phyloP scores from a whole-genome alignment of 192 early-diverging fungal species.

The Gryganskiella cystojenkinii region DNA sequence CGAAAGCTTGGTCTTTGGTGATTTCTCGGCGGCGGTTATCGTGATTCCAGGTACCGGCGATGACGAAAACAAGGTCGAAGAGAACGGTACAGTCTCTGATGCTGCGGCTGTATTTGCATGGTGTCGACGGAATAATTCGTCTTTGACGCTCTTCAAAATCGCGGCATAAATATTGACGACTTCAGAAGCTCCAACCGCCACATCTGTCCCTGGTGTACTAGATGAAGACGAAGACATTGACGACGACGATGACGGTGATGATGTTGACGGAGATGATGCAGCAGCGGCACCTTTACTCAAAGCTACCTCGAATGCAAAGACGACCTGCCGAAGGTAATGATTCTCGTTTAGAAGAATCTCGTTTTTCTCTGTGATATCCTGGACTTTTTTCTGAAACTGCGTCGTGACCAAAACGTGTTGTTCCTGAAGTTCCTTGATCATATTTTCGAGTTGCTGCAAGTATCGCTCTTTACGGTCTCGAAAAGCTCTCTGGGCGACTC shows the following conservation, averaged over 20 bases:
- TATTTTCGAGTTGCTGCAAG: constrained; percentile 76
- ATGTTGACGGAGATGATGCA: too few relatives aligned
- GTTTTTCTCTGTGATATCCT: constrained; percentile 23
- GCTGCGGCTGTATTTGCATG: constrained; percentile 13
- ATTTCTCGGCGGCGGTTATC: too few relatives aligned
- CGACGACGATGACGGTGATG: too few relatives aligned
- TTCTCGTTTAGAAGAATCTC: constrained; percentile 50
- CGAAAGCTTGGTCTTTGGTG: too few relatives aligned
- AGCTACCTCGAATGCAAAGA: constrained; percentile 54
- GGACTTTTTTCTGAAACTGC: constrained; percentile 44
- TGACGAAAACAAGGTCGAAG: too few relatives aligned
- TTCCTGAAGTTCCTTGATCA: constrained; percentile 72
- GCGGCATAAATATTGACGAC: background rate
- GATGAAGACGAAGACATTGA: too few relatives aligned
- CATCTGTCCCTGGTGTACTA: too few relatives aligned
- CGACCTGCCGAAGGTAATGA: constrained; percentile 56
- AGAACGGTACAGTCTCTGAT: too few relatives aligned
- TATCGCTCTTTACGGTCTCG: constrained; percentile 87
- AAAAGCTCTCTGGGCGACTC: constrained; percentile 89
- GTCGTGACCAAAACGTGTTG: constrained; percentile 55
- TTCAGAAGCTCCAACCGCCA: too few relatives aligned
- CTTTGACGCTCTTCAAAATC: constrained; percentile 34
- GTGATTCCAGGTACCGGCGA: too few relatives aligned
- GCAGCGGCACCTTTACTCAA: constrained; percentile 19
- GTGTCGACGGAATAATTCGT: constrained; percentile 34